phyloP scores from a whole-genome alignment of 768 basidiomycete species.

The Hypholoma sublateritium region DNA sequence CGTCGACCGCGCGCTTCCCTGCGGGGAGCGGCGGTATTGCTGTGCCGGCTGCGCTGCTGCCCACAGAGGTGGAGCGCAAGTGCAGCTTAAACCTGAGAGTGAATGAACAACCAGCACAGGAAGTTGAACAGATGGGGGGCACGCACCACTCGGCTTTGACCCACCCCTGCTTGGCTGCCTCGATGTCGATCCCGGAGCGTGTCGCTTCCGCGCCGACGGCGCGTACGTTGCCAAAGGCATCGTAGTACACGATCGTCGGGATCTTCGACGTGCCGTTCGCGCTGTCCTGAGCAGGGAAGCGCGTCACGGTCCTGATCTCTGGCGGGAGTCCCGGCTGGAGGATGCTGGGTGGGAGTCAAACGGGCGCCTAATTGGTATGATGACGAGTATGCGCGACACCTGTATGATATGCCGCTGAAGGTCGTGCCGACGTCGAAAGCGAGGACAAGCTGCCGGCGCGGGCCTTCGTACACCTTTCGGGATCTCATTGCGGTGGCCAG shows the following conservation, averaged over 20 bases:
- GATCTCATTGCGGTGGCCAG: conserved; percentile 8
- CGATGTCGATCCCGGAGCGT: conserved; percentile 35
- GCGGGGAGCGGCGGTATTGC: conserved; percentile 40
- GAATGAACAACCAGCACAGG: neutral
- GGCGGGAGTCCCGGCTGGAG: conserved; percentile 38
- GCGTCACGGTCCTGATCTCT: conserved; percentile 44
- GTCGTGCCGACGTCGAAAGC: conserved; percentile 46
- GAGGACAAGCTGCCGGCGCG: conserved; percentile 35
- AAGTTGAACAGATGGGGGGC: too few relatives aligned
- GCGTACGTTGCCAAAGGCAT: conserved; percentile 33
- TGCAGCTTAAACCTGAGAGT: conserved; percentile 31
- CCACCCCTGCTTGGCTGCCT: conserved; percentile 44
- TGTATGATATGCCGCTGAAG: conserved; percentile 38
- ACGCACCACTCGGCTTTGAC: conserved; percentile 47
- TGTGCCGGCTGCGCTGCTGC: conserved; percentile 16
- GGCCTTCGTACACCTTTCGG: conserved; percentile 37
- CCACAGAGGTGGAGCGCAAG: conserved; percentile 17
- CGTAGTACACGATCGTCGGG: conserved; percentile 42
- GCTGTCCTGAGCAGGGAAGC: conserved; percentile 48
- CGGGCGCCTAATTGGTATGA: neutral
- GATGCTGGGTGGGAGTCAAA: conserved; percentile 25
- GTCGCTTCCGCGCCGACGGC: conserved; percentile 49
- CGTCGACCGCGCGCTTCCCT: conserved; percentile 35
- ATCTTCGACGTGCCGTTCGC: conserved; percentile 46
- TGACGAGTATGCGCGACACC: conserved; percentile 5